Evolutionary conservation across 805 yeast genomes (phyloP), one percentile per base, ranked within the genome.

Genomic region (Myxozyma neglecta): DNA sequence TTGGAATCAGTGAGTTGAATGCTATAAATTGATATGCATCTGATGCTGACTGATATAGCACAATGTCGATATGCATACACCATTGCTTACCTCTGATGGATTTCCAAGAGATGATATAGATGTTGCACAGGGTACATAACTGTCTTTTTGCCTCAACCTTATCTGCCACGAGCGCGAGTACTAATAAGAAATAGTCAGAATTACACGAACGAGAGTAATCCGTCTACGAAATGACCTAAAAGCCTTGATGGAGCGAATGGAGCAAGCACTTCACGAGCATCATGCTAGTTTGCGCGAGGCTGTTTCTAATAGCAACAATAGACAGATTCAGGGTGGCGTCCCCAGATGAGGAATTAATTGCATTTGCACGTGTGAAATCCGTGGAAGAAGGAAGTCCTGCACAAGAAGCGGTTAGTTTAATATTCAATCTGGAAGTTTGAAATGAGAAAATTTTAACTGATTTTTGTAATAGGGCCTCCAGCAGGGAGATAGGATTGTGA

Each of bases 41-140:
- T n/a, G 16, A 35, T 14, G 40, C 20, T 34, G 42, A 46, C 13
- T 35, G n/a, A 34, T 34, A 29, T 44, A 75, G 60, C 83, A 83
- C 65, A 74, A 78, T 11, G 84, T 79, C 3, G 85, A 82, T 66
- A 85, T 90, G 89, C 73, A 80, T 29, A 85, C 92, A 1, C 78
- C 85, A 0, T 73, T 93, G 60, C 74, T 89, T 1, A 83, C 87
- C 0, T 61, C 69, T 0, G 96, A 93, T 70, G 97, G 97, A 20
- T 93, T 83, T 69, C 99, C 99, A 0, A 76, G 97, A 47, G 73
- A 78, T 16, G 97, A 93, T 70, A 80, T 93, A 34, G 96, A 93
- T 69, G 88, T 93, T 4, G 83, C 90, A 1, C 81, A 81, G 55
- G 68, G 72, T 71, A 53, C 14, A 68, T 44, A 18, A 39, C n/a